Evolutionary conservation across 306 rosid species (phyloP).

Genomic region (Luffa acutangula): DNA sequence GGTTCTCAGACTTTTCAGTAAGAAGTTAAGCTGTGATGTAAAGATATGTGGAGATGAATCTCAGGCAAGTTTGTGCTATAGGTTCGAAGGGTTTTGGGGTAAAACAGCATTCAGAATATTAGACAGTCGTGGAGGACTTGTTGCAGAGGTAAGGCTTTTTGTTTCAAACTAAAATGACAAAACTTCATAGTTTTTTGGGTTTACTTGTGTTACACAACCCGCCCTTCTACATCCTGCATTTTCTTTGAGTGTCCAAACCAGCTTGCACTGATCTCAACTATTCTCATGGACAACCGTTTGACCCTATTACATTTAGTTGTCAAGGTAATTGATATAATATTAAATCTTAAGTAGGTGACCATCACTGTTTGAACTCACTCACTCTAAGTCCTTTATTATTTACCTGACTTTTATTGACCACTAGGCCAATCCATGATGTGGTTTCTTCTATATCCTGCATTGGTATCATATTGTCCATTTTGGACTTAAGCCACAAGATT

Average conservation of each 20-base stretch:
- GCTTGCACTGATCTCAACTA: too few relatives aligned
- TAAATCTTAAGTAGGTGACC: too few relatives aligned
- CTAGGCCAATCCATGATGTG: not conserved
- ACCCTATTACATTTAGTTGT: too few relatives aligned
- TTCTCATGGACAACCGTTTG: too few relatives aligned
- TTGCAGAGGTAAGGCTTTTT: conserved; percentile 56
- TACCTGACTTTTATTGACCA: too few relatives aligned
- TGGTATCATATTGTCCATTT: not conserved
- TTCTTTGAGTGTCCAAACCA: too few relatives aligned
- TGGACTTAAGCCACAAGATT: not conserved
- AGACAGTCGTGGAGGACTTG: conserved; percentile 26
- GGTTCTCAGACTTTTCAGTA: conserved; percentile 5
- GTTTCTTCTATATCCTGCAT: not conserved
- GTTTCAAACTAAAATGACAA: not conserved
- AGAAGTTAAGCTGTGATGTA: conserved; percentile 3
- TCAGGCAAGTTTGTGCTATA: conserved; percentile 10
- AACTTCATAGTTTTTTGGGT: not conserved
- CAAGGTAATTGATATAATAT: too few relatives aligned
- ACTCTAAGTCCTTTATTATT: not conserved
- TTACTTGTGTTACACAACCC: not conserved
- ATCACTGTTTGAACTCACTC: too few relatives aligned
- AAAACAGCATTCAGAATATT: conserved; percentile 41
- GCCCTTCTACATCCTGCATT: not conserved
- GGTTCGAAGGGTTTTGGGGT: conserved; percentile 18
- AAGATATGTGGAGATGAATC: conserved; percentile 1